A percentile compares a stretch with the other conserved stretches of the same genome.
These are phyloP conservation scores for Plasmodium vinckei DNA, from an alignment of 169 alveolate species.

Conservation along the genomic window DNA sequence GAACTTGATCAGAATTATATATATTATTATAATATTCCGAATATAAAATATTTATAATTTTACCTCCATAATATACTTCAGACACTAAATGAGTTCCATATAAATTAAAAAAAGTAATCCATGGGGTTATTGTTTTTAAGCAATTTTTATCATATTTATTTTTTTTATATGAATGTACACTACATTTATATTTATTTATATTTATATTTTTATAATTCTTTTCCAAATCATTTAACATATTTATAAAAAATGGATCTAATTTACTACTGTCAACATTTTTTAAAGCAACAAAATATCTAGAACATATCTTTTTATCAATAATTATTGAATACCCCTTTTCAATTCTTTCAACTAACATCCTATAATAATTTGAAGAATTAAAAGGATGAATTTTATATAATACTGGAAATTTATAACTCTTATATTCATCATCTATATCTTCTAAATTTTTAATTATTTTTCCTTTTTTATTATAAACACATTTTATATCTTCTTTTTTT, in stretches of 20 bases:
- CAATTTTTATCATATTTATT: constrained; percentile 81
- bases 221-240: constrained; percentile 80
- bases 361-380: constrained; percentile 81
- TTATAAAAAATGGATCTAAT: constrained; percentile 79
- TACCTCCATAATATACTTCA: constrained; percentile 87
- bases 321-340: constrained; percentile 79
- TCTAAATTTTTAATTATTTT: constrained; percentile 24
- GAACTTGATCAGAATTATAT: constrained; percentile 6
- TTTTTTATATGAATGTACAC: constrained; percentile 78
- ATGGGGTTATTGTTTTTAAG: constrained; percentile 79
- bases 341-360: constrained; percentile 79
- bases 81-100: constrained; percentile 89
- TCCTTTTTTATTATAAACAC: background rate
- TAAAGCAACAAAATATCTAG: constrained; percentile 86
- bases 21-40: constrained; percentile 51
- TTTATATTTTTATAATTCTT: constrained; percentile 76
- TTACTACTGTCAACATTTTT: constrained; percentile 37
- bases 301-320: constrained; percentile 84
- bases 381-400: constrained; percentile 67
- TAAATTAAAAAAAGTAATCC: constrained; percentile 87
- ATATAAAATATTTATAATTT: constrained; percentile 85
- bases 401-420: constrained; percentile 18
- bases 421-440: constrained; percentile 52
- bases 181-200: constrained; percentile 75
- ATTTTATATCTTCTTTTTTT: constrained; percentile 10